Evolutionary conservation across 306 rosid species (phyloP).

Genomic region (Cucurbita moschata): DNA sequence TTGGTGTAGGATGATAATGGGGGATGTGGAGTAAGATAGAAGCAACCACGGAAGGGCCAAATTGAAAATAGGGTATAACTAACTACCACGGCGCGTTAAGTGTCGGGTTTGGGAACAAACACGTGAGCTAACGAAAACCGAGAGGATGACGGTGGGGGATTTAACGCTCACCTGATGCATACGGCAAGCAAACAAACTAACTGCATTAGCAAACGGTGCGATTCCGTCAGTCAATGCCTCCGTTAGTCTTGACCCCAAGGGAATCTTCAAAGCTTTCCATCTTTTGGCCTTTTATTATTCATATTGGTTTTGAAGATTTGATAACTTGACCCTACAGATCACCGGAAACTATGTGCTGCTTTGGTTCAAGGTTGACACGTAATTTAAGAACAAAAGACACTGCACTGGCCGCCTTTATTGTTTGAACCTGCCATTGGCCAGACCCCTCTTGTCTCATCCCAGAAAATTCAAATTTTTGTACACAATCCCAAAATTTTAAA

Average conservation of each 20-base stretch:
- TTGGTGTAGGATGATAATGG: not conserved
- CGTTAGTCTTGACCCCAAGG: not conserved
- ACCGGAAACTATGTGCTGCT: not conserved
- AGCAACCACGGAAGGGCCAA: not conserved
- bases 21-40: not conserved
- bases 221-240: not conserved
- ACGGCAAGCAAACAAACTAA: not conserved
- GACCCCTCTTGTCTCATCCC: not conserved
- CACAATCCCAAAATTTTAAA: not conserved
- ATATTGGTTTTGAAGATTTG: not conserved
- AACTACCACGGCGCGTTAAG: not conserved
- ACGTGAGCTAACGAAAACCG: conserved; percentile 4
- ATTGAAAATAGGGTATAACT: not conserved
- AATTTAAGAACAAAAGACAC: not conserved
- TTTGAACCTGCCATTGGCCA: not conserved
- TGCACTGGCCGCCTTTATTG: not conserved
- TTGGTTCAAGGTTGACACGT: not conserved
- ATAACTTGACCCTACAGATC: not conserved
- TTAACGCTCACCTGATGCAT: not conserved
- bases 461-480: not conserved
- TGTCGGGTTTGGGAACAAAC: not conserved
- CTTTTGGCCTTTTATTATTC: not conserved
- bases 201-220: not conserved
- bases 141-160: not conserved
- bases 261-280: not conserved